phyloP scores from a whole-genome alignment of 352 stramenopile genomes.

The Hyaloperonospora arabidopsidis region DNA sequence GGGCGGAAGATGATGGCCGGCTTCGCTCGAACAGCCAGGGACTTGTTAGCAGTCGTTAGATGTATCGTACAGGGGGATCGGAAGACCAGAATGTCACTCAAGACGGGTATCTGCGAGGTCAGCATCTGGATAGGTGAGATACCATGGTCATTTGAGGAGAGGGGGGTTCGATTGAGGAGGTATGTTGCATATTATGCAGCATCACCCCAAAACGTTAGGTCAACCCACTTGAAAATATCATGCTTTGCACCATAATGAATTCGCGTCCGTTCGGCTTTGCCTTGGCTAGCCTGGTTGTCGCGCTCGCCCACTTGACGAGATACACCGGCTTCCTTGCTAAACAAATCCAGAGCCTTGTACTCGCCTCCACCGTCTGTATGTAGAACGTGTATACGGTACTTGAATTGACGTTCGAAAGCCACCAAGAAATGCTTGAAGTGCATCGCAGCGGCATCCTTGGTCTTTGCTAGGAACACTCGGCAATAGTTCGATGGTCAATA shows the following conservation, averaged over 20 bases:
- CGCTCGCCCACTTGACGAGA: not conserved
- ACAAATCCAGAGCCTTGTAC: not conserved
- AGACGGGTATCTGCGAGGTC: no score
- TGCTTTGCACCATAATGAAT: constrained; percentile 13
- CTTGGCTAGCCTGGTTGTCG: not conserved
- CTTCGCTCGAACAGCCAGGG: no score
- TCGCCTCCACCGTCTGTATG: not conserved
- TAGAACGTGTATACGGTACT: not conserved
- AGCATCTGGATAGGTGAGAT: no score
- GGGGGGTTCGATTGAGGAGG: no score
- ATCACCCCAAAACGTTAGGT: no score
- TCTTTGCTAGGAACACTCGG: not conserved
- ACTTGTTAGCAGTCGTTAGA: no score
- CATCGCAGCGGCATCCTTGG: not conserved
- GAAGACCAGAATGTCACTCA: no score
- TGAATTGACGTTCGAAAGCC: not conserved
- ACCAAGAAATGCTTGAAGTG: not conserved
- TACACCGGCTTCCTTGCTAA: not conserved
- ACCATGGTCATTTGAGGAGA: no score
- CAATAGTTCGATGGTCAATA: constrained; percentile 2
- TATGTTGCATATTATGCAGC: no score
- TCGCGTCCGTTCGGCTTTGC: not conserved
- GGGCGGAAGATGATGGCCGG: no score
- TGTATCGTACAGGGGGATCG: no score
- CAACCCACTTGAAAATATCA: no score